A percentile compares a stretch with the other conserved stretches of the same genome.
phyloP scores from a whole-genome alignment of 805 yeast species.

The Ogataea pini region DNA sequence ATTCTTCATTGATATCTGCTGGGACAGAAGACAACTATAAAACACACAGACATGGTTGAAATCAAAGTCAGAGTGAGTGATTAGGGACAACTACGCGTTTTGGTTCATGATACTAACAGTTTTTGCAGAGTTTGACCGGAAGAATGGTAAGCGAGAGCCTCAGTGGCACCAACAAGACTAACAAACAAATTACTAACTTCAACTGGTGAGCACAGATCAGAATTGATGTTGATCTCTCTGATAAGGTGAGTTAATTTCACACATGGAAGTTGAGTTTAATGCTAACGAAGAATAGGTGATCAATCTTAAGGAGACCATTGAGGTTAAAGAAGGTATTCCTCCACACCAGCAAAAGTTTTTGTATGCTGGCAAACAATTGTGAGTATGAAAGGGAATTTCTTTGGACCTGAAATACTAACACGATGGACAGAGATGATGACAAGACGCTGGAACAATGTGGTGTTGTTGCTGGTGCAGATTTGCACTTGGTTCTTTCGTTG shows the following conservation, averaged over 20 bases:
- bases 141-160: constrained; percentile 52
- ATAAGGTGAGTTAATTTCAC: constrained; percentile 47
- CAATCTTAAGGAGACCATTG: constrained; percentile 85
- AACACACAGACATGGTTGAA: constrained; percentile 24
- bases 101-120: constrained; percentile 8
- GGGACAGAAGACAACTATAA: too few species aligned
- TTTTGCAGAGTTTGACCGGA: constrained; percentile 65
- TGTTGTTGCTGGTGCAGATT: constrained; percentile 80
- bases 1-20: too few species aligned
- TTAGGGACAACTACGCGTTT: neutral
- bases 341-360: constrained; percentile 93
- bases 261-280: constrained; percentile 7
- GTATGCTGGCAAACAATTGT: constrained; percentile 88
- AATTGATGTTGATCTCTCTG: constrained; percentile 69
- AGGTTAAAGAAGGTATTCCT: constrained; percentile 96
- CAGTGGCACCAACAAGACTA: neutral
- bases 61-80: constrained; percentile 37
- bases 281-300: constrained; percentile 37
- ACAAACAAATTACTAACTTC: neutral
- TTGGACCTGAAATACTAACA: constrained; percentile 11
- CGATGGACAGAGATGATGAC: constrained; percentile 60
- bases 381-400: constrained; percentile 36
- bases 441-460: constrained; percentile 70
- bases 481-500: constrained; percentile 87
- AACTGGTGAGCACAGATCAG: constrained; percentile 52